Base-by-base conservation (phyloP, 148 eudicot species). In the Selenicereus undatus region DNA sequence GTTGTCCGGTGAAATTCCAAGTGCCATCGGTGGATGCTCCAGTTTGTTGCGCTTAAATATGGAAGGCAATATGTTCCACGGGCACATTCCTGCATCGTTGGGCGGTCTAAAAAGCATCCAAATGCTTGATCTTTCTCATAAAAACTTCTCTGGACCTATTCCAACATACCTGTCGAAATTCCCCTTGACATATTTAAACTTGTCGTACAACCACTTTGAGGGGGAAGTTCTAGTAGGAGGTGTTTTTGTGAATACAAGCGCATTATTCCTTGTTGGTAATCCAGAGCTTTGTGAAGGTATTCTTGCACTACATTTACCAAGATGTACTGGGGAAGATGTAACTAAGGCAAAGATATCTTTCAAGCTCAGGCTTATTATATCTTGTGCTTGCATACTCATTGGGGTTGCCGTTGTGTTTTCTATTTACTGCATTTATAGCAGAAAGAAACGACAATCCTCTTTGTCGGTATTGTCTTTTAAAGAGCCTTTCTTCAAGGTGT, bases 1-100 rank as follows among this genome's bases (percentile, higher is more conserved):
- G n/a, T 84, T 87, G 64, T 83, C 87, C 10, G 91, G 91, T n/a
- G 71, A 75, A 50, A 78, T 89, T 72, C 91, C 88, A 3, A 70
- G 36, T 35, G 79, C 83, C 36, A 75, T 89, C 0, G 78, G 85
- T 12, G 35, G 76, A 24, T 89, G 91, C 70, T 4, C 32, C 18
- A 50, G 35, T 24, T 75, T 88, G 39, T 60, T 76, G 10, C n/a
- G 13, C 51, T 65, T 89, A 35, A 2, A 32, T 2, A 36, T 89
- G 77, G 79, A 82, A 50, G 69, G 58, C 0, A 86, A 88, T 76
- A 78, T 21, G 26, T 72, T 88, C 56, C 58, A 80, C 14, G 92
- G 90, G 20, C 8, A 64, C 0, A 80, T 88, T 56, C 88, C 86
- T 42, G 35, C 70, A 39, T 78, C 85, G 3, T 77, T 85, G 5